A percentile compares a stretch with the other conserved stretches of the same genome.
phyloP scores from a whole-genome alignment of 257 asterid genomes.

The Solanum paucissectum region DNA sequence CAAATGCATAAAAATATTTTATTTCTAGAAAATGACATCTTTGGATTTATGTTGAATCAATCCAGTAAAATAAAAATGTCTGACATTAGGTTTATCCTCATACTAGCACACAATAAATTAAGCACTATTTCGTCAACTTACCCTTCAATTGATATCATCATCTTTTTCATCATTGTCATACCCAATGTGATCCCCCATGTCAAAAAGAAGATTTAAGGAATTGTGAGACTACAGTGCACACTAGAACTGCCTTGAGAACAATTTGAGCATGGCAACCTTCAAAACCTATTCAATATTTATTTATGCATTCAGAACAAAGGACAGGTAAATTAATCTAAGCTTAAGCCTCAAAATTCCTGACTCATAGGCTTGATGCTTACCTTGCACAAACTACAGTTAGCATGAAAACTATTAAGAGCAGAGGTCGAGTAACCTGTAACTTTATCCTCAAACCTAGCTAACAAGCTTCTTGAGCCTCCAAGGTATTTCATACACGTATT shows the following conservation, averaged over 20 bases:
- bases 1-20: background rate
- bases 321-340: background rate
- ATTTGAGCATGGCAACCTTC: background rate
- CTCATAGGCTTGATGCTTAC: background rate
- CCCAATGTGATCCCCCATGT: background rate
- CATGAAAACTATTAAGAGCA: background rate
- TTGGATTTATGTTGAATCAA: background rate
- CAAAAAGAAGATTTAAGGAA: background rate
- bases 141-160: background rate
- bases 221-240: background rate
- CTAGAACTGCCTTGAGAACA: background rate
- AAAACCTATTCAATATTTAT: background rate
- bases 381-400: background rate
- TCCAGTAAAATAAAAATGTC: background rate
- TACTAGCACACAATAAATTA: background rate
- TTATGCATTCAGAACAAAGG: background rate
- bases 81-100: background rate
- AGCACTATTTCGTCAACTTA: background rate
- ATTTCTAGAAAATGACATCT: background rate
- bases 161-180: background rate
- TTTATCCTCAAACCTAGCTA: background rate
- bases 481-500: background rate
- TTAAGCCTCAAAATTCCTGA: background rate
- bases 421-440: background rate
- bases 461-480: background rate